Evolutionary conservation across 116 monocot genomes (phyloP), one percentile per base, ranked within the genome.

Genomic region (Cymodocea nodosa): DNA sequence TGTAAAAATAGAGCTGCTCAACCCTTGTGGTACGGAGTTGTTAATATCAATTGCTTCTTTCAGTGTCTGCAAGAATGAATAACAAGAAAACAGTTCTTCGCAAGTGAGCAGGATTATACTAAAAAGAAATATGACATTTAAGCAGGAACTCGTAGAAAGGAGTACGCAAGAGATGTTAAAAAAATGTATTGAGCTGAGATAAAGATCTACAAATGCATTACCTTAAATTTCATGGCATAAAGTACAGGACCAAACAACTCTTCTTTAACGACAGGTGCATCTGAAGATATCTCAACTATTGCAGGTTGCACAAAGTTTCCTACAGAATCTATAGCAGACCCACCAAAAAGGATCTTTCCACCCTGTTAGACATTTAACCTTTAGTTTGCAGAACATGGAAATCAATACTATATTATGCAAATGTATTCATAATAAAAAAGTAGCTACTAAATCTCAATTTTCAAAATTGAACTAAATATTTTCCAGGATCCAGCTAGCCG

Each of bases 191-290:
- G 44, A 44, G 9, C 12, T 44, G 44, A 44, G 7, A 44, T 10
- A 12, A 44, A 44, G 5, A 12, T 44, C 12, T 10, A 12, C 44
- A 44, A 44, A 44, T n/a, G 23, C 20, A 66, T 35, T 50, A 94
- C 94, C 90, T 87, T 76, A 63, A 95, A 90, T 81, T 87, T 90
- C 90, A 95, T 85, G 3, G 81, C 90, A 73, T 90, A 90, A 35
- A 95, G 94, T 62, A 95, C 90, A 54, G 94, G 94, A 65, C 77
- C 94, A 78, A 95, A 95, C 35, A 95, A 77, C 71, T 95, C 94
- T 62, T 95, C 94, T 68, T 83, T 90, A 15, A 95, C 90, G 66
- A 95, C 85, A 62, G 82, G 73, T 59, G 90, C 81, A 66, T 65
- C 64, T 49, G 94, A 51, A 68, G 85, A 83, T 59, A 95, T 85